These are phyloP conservation scores for Paraleonurus japonicus DNA, from an alignment of 257 asterid genomes.

Conservation along the genomic window DNA sequence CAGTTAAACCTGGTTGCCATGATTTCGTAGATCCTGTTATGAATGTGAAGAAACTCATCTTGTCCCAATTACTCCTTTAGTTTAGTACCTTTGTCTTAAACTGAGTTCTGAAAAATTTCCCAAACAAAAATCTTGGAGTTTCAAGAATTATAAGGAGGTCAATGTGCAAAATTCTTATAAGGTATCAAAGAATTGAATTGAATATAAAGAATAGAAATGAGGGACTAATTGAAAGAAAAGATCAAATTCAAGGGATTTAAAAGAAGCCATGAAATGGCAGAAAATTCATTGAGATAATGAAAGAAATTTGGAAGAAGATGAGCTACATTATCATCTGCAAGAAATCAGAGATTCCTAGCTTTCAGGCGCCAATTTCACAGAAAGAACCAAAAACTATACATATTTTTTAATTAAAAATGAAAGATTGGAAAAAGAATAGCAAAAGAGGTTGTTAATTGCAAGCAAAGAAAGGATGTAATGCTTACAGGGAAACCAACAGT, in stretches of 20 bases:
- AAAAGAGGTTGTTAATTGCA: constrained; percentile 55
- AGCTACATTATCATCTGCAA: constrained; percentile 39
- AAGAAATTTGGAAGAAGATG: constrained; percentile 28
- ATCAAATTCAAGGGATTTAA: background rate
- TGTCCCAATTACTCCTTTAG: background rate
- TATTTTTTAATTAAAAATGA: constrained; percentile 10
- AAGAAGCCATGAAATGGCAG: constrained; percentile 1
- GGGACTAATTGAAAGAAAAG: background rate
- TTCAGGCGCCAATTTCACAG: constrained; percentile 41
- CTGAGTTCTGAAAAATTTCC: background rate
- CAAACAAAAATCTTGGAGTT: background rate
- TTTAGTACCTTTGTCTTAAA: constrained; percentile 17
- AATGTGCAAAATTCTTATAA: background rate
- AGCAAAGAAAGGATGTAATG: constrained; percentile 75
- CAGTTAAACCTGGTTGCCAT: constrained; percentile 88
- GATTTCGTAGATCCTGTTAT: constrained; percentile 75
- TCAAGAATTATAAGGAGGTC: background rate
- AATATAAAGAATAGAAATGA: constrained; percentile 5
- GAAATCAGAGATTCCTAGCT: constrained; percentile 59
- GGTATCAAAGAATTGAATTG: constrained; percentile 23
- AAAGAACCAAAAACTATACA: constrained; percentile 25
- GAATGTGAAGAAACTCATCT: constrained; percentile 77
- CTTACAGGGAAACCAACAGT: constrained; percentile 56
- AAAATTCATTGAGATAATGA: background rate
- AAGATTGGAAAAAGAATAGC: constrained; percentile 34